Percentiles rank a stretch among this genome's conserved stretches.
These are phyloP conservation scores for Penstemon davidsonii DNA, from an alignment of 257 asterid genomes.

Conservation along the genomic window DNA sequence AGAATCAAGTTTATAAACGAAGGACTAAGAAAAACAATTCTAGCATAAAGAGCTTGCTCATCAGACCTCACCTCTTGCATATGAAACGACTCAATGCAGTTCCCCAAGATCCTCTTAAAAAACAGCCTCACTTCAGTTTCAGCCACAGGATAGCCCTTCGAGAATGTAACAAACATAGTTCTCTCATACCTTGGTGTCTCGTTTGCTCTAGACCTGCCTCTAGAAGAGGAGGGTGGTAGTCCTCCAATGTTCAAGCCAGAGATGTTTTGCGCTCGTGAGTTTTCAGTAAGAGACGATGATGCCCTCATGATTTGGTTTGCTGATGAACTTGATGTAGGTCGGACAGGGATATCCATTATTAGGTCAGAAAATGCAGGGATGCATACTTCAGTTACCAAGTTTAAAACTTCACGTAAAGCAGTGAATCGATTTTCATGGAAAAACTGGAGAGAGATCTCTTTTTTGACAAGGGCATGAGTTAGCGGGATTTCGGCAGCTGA, in stretches of 20 bases:
- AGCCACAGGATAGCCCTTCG: constrained; percentile 59
- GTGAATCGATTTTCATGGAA: constrained; percentile 32
- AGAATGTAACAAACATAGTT: constrained; percentile 67
- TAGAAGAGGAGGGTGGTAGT: background rate
- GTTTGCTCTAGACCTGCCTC: background rate
- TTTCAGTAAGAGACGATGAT: background rate
- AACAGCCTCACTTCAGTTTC: constrained; percentile 51
- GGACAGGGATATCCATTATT: background rate
- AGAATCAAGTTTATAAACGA: constrained; percentile 37
- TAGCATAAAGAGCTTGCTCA: constrained; percentile 61
- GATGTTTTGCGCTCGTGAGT: constrained; percentile 21
- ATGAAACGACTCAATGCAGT: constrained; percentile 47
- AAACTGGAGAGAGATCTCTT: constrained; percentile 34
- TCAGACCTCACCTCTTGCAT: constrained; percentile 50
- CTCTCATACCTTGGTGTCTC: constrained; percentile 31
- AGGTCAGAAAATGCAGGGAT: constrained; percentile 46
- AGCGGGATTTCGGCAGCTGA: constrained; percentile 38
- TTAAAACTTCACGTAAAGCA: constrained; percentile 25
- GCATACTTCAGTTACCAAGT: constrained; percentile 34
- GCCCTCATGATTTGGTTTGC: background rate
- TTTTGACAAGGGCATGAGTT: constrained; percentile 35
- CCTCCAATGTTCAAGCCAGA: constrained; percentile 26
- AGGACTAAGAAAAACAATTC: constrained; percentile 38
- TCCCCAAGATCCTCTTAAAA: constrained; percentile 41
- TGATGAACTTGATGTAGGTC: constrained; percentile 5